Conservation (phyloP, 805 yeast genomes). For the Metschnikowia henanensis region DNA sequence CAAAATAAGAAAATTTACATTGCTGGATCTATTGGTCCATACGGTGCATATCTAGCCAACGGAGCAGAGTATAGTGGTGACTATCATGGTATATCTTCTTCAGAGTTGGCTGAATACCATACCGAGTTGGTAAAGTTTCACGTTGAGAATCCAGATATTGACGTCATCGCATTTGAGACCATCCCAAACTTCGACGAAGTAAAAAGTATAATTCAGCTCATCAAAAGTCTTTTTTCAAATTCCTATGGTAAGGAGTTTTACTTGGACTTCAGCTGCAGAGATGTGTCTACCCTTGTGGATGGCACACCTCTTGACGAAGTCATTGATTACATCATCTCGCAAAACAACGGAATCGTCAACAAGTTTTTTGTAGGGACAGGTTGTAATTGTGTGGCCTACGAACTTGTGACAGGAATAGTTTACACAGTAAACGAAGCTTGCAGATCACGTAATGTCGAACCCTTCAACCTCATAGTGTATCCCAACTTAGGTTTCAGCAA, state of each 20-base stretch:
- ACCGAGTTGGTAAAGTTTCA: slow-evolving; percentile 42
- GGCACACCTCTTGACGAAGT: slow-evolving; percentile 30
- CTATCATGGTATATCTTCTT: slow-evolving; percentile 44
- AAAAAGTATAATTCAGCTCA: slow-evolving; percentile 44
- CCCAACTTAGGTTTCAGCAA: slow-evolving; percentile 78
- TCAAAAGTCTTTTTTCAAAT: slow-evolving; percentile 28
- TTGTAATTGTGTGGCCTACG: slow-evolving; percentile 63
- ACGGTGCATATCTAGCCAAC: slow-evolving; percentile 65
- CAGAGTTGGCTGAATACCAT: slow-evolving; percentile 52
- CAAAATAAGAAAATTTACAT: slow-evolving; percentile 25
- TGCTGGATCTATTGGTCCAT: slow-evolving; percentile 75
- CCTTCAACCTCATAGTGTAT: slow-evolving; percentile 52
- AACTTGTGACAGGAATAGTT: slow-evolving; percentile 42
- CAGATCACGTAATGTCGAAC: slow-evolving; percentile 10
- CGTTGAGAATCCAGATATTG: slow-evolving; percentile 42
- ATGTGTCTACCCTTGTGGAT: slow-evolving; percentile 26
- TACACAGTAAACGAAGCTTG: slow-evolving; percentile 24
- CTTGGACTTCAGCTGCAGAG: slow-evolving; percentile 36
- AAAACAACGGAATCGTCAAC: slow-evolving; percentile 11
- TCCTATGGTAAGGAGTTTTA: slow-evolving; percentile 42
- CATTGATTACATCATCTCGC: slow-evolving; percentile 30
- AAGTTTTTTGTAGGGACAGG: slow-evolving; percentile 53
- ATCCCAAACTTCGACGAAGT: slow-evolving; percentile 64
- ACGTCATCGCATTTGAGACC: slow-evolving; percentile 68
- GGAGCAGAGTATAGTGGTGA: slow-evolving; percentile 78